A percentile compares a stretch with the other conserved stretches of the same genome.
These are phyloP conservation scores for Hyaloscypha hepaticicola DNA, from an alignment of 495 filamentous ascomycete species.

Conservation along the genomic window DNA sequence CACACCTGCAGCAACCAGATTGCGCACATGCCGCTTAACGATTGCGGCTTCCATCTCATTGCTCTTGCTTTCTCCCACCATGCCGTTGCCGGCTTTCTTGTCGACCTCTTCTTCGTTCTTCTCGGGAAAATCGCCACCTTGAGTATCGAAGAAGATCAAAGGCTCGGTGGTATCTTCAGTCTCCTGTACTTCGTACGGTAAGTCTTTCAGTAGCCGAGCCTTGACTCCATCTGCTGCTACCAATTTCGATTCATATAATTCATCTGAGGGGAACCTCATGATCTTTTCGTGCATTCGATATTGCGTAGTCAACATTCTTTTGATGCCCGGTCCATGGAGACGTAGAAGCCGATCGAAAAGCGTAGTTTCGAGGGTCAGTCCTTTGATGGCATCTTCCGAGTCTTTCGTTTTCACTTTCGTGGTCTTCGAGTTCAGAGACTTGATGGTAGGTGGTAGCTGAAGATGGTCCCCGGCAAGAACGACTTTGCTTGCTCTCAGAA, in stretches of 20 bases:
- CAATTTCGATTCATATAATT: constrained; percentile 80
- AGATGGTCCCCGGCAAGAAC: constrained; percentile 93
- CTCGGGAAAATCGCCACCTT: constrained; percentile 87
- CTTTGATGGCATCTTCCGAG: constrained; percentile 38
- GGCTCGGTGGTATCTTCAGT: constrained; percentile 89
- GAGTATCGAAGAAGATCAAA: constrained; percentile 92
- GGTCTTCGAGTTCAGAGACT: constrained; percentile 63
- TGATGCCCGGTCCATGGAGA: constrained; percentile 80
- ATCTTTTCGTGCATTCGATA: constrained; percentile 98
- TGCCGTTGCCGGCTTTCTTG: constrained; percentile 46
- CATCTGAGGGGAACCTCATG: constrained; percentile 88
- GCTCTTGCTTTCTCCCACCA: constrained; percentile 84
- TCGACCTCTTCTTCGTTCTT: constrained; percentile 46
- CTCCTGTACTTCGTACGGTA: constrained; percentile 75
- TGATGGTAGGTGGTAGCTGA: constrained; percentile 93
- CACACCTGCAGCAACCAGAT: constrained; percentile 76
- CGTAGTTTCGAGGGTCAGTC: constrained; percentile 73
- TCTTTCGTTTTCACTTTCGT: constrained; percentile 30
- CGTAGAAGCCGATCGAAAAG: constrained; percentile 86
- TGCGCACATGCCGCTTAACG: constrained; percentile 70
- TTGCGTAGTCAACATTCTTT: constrained; percentile 76
- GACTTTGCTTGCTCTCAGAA: constrained; percentile 77
- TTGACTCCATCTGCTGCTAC: constrained; percentile 78
- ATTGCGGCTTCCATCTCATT: constrained; percentile 89
- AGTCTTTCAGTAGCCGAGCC: constrained; percentile 66